A percentile compares a stretch with the other conserved stretches of the same genome.
These are phyloP conservation scores for Yueomyces sinensis DNA, from an alignment of 805 yeast species.

Conservation along the genomic window DNA sequence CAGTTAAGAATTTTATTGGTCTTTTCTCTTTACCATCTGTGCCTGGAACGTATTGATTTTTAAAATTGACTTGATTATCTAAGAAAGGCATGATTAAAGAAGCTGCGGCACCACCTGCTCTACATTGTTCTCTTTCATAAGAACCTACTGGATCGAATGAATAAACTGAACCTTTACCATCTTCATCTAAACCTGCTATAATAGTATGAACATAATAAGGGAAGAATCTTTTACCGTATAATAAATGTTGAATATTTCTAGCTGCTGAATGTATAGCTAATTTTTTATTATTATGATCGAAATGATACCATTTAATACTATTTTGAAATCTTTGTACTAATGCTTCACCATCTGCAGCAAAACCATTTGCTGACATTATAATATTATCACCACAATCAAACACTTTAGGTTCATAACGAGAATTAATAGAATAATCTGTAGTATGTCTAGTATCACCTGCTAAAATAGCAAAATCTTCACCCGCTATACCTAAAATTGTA, in stretches of 20 bases:
- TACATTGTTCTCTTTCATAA: conserved; percentile 91
- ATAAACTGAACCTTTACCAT: conserved; percentile 87
- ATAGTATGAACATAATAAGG: conserved; percentile 95
- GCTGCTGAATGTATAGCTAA: conserved; percentile 68
- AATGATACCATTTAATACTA: conserved; percentile 80
- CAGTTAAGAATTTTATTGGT: conserved; percentile 46
- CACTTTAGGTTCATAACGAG: conserved; percentile 85
- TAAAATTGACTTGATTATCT: conserved; percentile 93
- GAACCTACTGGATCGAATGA: conserved; percentile 98
- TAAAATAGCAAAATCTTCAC: conserved; percentile 89
- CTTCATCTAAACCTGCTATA: conserved; percentile 78
- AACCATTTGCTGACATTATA: conserved; percentile 86
- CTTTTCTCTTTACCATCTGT: conserved; percentile 54
- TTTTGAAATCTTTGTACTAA: conserved; percentile 59
- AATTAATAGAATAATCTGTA: conserved; percentile 83
- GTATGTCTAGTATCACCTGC: conserved; percentile 99
- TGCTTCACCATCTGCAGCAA: conserved; percentile 89
- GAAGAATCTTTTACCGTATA: conserved; percentile 89
- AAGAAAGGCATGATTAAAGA: conserved; percentile 92
- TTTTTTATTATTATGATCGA: conserved; percentile 61
- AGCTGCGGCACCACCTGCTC: conserved; percentile 98
- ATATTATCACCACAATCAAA: conserved; percentile 81
- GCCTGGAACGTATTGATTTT: conserved; percentile 80
- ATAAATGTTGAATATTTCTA: conserved; percentile 74
- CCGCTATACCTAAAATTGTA: conserved; percentile 93